A percentile compares a stretch with the other conserved stretches of the same genome.
phyloP scores from a whole-genome alignment of 345 rosid species.

The Passiflora organensis region DNA sequence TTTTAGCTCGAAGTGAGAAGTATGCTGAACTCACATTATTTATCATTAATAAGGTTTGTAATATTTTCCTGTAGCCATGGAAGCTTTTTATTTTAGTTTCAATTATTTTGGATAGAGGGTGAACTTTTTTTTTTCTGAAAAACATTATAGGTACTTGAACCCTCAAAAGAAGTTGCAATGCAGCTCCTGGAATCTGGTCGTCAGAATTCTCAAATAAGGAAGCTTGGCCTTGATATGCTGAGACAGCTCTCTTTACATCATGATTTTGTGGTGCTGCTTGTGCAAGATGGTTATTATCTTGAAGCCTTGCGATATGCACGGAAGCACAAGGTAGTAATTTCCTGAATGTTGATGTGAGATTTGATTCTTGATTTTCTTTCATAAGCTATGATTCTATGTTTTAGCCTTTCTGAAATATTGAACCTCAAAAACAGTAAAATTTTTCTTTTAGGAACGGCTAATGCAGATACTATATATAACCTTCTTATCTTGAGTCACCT shows the following conservation, averaged over 20 bases:
- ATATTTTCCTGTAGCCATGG: constrained; percentile 5
- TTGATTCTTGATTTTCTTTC: too few species aligned
- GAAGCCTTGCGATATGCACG: constrained; percentile 85
- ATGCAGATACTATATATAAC: too few species aligned
- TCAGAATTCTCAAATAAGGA: constrained; percentile 60
- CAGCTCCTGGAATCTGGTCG: constrained; percentile 80
- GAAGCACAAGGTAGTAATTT: constrained; percentile 70
- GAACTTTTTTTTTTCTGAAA: constrained; percentile 12
- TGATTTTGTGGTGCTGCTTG: constrained; percentile 65
- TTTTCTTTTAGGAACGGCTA: not conserved
- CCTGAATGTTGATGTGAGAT: too few species aligned
- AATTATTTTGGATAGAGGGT: constrained; percentile 5
- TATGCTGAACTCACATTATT: constrained; percentile 71
- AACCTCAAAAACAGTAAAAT: not conserved
- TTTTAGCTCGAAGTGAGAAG: constrained; percentile 59
- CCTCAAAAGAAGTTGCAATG: constrained; percentile 92
- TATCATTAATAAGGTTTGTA: constrained; percentile 69
- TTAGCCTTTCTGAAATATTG: too few species aligned
- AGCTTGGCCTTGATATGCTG: constrained; percentile 88
- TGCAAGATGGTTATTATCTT: constrained; percentile 84
- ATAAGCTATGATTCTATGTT: too few species aligned
- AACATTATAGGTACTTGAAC: constrained; percentile 87
- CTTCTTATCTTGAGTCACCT: not conserved
- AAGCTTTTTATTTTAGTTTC: not conserved
- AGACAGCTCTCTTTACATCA: constrained; percentile 85